phyloP scores from a whole-genome alignment of 495 filamentous ascomycete species.

The Xylaria curta region DNA sequence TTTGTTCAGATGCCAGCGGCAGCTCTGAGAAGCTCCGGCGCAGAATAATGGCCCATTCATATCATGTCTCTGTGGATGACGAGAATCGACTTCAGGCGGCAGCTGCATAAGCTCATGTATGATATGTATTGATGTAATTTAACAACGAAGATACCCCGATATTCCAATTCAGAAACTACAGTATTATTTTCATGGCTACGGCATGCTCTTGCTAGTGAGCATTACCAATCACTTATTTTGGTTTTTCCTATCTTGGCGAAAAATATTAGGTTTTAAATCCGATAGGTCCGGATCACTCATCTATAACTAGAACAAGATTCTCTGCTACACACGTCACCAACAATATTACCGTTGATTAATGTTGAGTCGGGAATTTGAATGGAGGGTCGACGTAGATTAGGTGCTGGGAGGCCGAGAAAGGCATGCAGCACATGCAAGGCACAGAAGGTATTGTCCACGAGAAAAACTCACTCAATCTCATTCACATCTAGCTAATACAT shows the following conservation, averaged over 20 bases:
- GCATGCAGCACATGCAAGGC: constrained; percentile 14
- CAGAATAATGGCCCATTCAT: constrained; percentile 17
- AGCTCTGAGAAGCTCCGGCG: constrained; percentile 27
- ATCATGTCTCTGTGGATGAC: background rate
- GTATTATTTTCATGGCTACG: background rate
- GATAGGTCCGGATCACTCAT: background rate
- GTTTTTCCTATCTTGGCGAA: background rate
- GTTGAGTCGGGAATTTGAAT: background rate
- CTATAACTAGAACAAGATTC: background rate
- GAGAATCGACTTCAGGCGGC: background rate
- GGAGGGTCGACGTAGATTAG: background rate
- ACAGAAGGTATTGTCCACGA: constrained; percentile 8
- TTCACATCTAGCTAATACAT: background rate
- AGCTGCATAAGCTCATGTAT: constrained; percentile 19
- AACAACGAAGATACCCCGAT: constrained; percentile 16
- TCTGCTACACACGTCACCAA: background rate
- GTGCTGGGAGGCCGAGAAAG: constrained; percentile 10
- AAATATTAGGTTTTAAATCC: background rate
- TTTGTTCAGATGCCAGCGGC: constrained; percentile 29
- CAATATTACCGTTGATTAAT: background rate
- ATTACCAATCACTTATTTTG: background rate
- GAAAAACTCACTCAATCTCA: background rate
- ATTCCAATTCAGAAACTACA: background rate
- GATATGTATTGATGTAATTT: background rate
- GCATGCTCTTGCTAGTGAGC: background rate